Evolutionary conservation across 2,329 filamentous ascomycete genomes (phyloP).

Genomic region (Trichoderma brevicompactum): DNA sequence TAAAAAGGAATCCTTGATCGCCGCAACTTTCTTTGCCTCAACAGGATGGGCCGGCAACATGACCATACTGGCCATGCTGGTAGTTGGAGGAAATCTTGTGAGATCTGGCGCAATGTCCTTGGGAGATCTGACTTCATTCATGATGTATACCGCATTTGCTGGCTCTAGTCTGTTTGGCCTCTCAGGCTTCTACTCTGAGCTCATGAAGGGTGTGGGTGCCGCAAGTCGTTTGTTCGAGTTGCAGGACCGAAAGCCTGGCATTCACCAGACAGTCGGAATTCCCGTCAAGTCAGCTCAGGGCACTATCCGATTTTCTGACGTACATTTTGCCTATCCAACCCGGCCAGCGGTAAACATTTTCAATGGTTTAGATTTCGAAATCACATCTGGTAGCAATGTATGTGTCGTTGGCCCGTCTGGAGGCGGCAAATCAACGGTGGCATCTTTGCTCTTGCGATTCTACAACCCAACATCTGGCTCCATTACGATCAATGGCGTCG

Average conservation of each 20-base stretch:
- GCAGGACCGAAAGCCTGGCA: slow-evolving; percentile 84
- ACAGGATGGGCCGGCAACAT: slow-evolving; percentile 95
- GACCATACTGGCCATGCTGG: slow-evolving; percentile 88
- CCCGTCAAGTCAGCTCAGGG: slow-evolving; percentile 84
- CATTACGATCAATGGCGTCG: slow-evolving; percentile 82
- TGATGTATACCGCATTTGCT: slow-evolving; percentile 95
- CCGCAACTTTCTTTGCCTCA: slow-evolving; percentile 84
- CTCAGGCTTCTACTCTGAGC: slow-evolving; percentile 94
- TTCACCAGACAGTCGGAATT: slow-evolving; percentile 81
- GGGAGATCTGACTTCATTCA: slow-evolving; percentile 91
- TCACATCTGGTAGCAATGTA: slow-evolving; percentile 90
- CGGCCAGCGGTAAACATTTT: slow-evolving; percentile 92
- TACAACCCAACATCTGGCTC: slow-evolving; percentile 79
- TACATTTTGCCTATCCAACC: slow-evolving; percentile 91
- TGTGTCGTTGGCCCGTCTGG: slow-evolving; percentile 96
- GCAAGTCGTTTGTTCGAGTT: slow-evolving; percentile 96
- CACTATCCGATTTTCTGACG: slow-evolving; percentile 82
- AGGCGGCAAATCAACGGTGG: slow-evolving; percentile 94
- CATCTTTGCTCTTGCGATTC: slow-evolving; percentile 87
- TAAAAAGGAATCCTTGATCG: slow-evolving; percentile 82
- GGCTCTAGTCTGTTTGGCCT: slow-evolving; percentile 89
- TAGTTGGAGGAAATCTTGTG: slow-evolving; percentile 90
- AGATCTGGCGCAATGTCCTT: slow-evolving; percentile 83
- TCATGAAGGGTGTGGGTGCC: slow-evolving; percentile 98
- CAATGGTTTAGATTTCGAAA: slow-evolving; percentile 83